A percentile compares a stretch with the other conserved stretches of the same genome.
Evolutionary conservation across 345 rosid species (phyloP).

Genomic region (Gossypium rotundifolium): DNA sequence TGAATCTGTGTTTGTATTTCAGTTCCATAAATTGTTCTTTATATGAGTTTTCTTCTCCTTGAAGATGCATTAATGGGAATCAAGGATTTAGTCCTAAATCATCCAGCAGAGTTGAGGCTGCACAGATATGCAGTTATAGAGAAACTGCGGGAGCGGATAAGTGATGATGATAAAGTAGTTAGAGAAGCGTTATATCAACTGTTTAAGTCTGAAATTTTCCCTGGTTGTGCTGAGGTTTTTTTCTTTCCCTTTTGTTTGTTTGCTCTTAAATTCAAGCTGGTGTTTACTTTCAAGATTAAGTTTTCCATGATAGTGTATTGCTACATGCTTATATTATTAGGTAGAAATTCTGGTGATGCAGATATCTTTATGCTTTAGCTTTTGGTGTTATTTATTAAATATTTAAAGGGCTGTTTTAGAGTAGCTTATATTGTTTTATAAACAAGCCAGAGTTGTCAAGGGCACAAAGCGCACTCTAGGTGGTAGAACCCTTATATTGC

Average conservation of each 20-base stretch:
- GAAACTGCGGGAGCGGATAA: slow-evolving; percentile 59
- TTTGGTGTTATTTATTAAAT: neutral
- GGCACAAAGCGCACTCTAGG: too few relatives aligned
- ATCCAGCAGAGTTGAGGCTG: slow-evolving; percentile 60
- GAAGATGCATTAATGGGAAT: slow-evolving; percentile 76
- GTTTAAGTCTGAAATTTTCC: slow-evolving; percentile 53
- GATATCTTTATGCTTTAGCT: neutral
- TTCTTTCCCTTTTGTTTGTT: slow-evolving; percentile 1
- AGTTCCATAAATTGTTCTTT: neutral
- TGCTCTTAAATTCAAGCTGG: neutral
- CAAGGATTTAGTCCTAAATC: slow-evolving; percentile 51
- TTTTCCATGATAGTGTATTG: neutral
- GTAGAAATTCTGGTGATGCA: neutral
- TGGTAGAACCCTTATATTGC: too few relatives aligned
- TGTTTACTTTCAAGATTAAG: neutral
- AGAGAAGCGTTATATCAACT: slow-evolving; percentile 59
- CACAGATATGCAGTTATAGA: slow-evolving; percentile 54
- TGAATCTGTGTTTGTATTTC: neutral
- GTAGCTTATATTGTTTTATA: neutral
- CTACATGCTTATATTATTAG: neutral
- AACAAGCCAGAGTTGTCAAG: neutral
- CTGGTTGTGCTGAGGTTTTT: slow-evolving; percentile 64
- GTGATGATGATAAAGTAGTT: slow-evolving; percentile 61
- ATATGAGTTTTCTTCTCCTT: slow-evolving; percentile 13
- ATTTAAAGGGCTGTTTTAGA: neutral